Conservation (phyloP, 441 rosid species). For the Macaranga tanarius region DNA sequence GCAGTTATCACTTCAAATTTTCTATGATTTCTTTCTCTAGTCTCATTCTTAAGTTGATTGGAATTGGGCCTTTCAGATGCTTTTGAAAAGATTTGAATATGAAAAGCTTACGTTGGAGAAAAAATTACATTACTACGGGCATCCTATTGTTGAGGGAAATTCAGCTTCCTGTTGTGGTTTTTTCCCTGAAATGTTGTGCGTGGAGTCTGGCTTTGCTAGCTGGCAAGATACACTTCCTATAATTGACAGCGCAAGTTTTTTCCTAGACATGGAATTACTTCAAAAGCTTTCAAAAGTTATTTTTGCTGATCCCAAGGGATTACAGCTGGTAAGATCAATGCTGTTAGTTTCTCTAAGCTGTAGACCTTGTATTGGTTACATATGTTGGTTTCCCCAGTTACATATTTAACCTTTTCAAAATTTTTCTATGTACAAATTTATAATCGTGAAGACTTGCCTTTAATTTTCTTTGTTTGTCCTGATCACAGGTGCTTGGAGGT, state of each 20-base stretch:
- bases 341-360: background rate
- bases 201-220: conserved; percentile 47
- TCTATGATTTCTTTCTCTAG: background rate
- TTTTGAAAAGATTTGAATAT: conserved; percentile 56
- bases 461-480: conserved; percentile 13
- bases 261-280: conserved; percentile 70
- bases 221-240: conserved; percentile 61
- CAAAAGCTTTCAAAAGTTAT: conserved; percentile 49
- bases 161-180: conserved; percentile 56
- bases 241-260: conserved; percentile 63
- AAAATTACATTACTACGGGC: conserved; percentile 30
- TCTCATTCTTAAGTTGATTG: conserved; percentile 19
- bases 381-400: background rate
- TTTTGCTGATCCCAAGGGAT: conserved; percentile 38
- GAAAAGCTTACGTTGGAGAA: conserved; percentile 54
- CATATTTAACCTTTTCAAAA: background rate
- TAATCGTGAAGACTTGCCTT: background rate
- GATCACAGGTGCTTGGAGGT: conserved; percentile 48
- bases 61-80: conserved; percentile 52
- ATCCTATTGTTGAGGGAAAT: conserved; percentile 30
- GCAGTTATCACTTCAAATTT: conserved; percentile 6
- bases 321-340: conserved; percentile 46
- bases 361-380: background rate
- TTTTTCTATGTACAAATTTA: background rate
- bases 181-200: conserved; percentile 53